Evolutionary conservation across 192 early-diverging fungal species (phyloP).

Genomic region (Chytriomyces sp.): DNA sequence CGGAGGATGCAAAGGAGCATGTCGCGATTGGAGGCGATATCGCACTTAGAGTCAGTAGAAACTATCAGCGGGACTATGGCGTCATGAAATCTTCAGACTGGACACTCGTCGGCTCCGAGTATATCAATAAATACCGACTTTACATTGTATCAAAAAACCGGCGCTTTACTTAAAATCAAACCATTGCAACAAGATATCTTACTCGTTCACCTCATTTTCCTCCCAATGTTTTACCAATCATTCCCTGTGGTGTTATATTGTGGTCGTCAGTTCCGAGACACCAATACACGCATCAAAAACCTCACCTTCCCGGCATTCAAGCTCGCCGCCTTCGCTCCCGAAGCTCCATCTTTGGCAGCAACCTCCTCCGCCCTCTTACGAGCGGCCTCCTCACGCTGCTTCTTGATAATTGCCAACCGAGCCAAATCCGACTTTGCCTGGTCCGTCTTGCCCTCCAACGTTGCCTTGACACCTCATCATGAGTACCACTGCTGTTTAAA

Average conservation of each 20-base stretch:
- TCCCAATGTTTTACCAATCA: constrained; percentile 31
- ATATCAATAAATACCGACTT: too few relatives aligned
- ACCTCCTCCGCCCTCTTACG: constrained; percentile 46
- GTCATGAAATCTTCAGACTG: background rate
- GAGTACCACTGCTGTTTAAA: too few relatives aligned
- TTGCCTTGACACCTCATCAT: constrained; percentile 31
- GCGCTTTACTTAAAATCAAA: too few relatives aligned
- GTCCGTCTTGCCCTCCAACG: constrained; percentile 59
- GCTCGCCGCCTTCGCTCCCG: constrained; percentile 38
- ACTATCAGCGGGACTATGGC: background rate
- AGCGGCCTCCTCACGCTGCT: constrained; percentile 58
- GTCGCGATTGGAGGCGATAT: too few relatives aligned
- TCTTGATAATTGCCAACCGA: constrained; percentile 54
- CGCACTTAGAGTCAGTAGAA: background rate
- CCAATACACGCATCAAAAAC: constrained; percentile 12
- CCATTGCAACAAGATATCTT: background rate
- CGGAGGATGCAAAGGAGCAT: too few relatives aligned
- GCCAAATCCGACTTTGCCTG: constrained; percentile 55
- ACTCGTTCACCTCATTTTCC: constrained; percentile 23
- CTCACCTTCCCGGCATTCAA: constrained; percentile 48
- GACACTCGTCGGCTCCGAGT: too few relatives aligned
- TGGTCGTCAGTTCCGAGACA: background rate
- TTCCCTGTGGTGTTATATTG: background rate
- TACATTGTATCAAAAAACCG: too few relatives aligned
- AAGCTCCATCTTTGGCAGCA: constrained; percentile 35